Base-by-base conservation (phyloP, 2,329 filamentous ascomycete genomes). In the Hymenoscyphus fructigenus region DNA sequence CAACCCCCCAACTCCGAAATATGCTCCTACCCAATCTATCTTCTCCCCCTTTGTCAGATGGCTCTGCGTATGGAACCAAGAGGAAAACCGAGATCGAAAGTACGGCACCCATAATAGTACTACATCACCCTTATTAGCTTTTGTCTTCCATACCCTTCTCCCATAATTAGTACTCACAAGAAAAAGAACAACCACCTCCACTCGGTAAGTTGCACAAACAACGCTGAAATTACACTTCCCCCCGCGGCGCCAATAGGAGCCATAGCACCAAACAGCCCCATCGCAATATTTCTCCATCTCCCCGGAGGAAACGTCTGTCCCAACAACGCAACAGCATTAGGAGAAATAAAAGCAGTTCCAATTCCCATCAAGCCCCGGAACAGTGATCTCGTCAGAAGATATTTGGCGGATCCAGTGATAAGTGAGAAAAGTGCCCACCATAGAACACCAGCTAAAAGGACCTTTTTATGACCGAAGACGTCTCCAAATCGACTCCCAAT, bases 261-360 rank as follows among this genome's bases (percentile, higher is more conserved):
- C 0, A 77, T 75, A 3, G 79, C 79, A 1, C 78, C 81, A 66
- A 84, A 83, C 53, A 81, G 72, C 0, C 77, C 80, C 55, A 83
- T 67, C 60, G 74, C 73, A 1, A 82, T 61, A 67, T 84, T 83
- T 7, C 80, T 75, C 55, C 73, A 70, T 9, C 72, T 75, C 0
- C 82, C 82, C 0, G 82, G 82, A 0, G 81, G 81, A 10, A 82
- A 77, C 29, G 78, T 82, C 26, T 77, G 79, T 0, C 77, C 77
- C 34, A 85, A 76, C 62, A 82, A 76, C 0, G 83, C 82, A 0
- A 85, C 79, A 0, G 80, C 79, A 67, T 84, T 85, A 0, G 83
- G 82, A 75, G 83, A 79, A 29, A 84, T 74, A 9, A 83, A 74
- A 0, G 79, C 82, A 2, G 79, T 82, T 0, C 83, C 83, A 9